phyloP scores from a whole-genome alignment of 2,329 filamentous ascomycete species.

The Clonostachys byssicola region DNA sequence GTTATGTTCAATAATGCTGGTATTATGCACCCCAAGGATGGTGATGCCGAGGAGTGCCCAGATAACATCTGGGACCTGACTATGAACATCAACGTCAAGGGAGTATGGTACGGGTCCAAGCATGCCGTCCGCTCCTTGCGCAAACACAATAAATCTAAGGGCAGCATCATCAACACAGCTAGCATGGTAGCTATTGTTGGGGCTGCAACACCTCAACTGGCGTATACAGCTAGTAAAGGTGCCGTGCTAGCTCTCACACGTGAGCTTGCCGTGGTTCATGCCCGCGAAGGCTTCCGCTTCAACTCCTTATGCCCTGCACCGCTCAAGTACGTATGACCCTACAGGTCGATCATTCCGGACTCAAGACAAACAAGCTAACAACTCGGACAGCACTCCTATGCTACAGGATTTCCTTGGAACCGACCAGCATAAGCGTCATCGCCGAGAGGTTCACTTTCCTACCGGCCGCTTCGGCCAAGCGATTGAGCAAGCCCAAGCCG shows the following conservation, averaged over 20 bases:
- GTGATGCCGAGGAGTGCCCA: constrained; percentile 61
- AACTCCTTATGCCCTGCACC: constrained; percentile 72
- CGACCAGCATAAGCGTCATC: constrained; percentile 62
- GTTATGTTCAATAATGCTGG: constrained; percentile 79
- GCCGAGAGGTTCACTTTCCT: constrained; percentile 74
- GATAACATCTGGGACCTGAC: constrained; percentile 77
- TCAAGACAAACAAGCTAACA: neutral
- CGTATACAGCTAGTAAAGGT: constrained; percentile 74
- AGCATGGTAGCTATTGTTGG: constrained; percentile 71
- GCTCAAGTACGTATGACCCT: constrained; percentile 49
- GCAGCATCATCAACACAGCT: constrained; percentile 71
- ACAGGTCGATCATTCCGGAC: neutral
- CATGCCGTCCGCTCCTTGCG: constrained; percentile 66
- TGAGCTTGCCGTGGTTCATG: constrained; percentile 71
- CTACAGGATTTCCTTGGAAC: constrained; percentile 75
- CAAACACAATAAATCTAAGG: constrained; percentile 61
- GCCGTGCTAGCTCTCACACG: constrained; percentile 71
- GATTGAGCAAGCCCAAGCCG: constrained; percentile 72
- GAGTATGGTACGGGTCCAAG: constrained; percentile 74
- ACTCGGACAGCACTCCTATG: constrained; percentile 53
- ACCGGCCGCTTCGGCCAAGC: constrained; percentile 74
- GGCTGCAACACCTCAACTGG: constrained; percentile 67
- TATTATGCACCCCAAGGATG: constrained; percentile 69
- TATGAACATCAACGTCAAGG: constrained; percentile 74
- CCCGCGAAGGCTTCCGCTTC: constrained; percentile 65